Evolutionary conservation across 1,284 basidiomycete genomes (phyloP), one percentile per base, ranked within the genome.

Genomic region (Pterula multifida): DNA sequence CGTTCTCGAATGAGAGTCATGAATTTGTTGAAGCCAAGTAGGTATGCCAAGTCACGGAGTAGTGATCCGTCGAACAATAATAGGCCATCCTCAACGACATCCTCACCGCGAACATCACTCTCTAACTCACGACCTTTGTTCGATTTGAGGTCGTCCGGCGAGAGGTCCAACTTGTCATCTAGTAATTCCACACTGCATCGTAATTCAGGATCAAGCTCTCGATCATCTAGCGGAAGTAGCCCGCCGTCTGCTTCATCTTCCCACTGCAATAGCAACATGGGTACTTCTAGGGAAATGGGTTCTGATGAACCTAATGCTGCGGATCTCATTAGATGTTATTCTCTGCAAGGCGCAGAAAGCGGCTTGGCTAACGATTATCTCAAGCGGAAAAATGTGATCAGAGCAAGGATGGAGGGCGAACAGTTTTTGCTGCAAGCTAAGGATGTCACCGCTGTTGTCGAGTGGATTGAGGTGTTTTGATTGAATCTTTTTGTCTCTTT

Each of bases 331-430:
- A 70, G 68, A 26, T 62, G 66, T 49, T 98, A 97, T 65, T 83
- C 90, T 23, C 70, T 99, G 58, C 92, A 97, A 63, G 67, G 85
- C 53, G 91, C 92, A 15, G 94, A 98, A 69, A 88, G 85, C 53
- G 95, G 95, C 21, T 67, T 98, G 13, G 96, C 92, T 19, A 94
- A 90, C 49, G 95, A 98, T 66, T 98, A 98, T 66, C 55, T 83
- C 58, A 98, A 98, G 74, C 75, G 92, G 55, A 86, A 83, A 68
- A 90, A 98, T 65, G 93, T 98, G 35, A 92, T 98, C n/a, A 76
- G 95, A 23, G 80, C 98, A 26, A 71, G 96, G 51, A 73, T 91
- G 57, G 92, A 95, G 63, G 94, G 94, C 12, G 90, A 98, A 70
- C 95, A 98, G 69, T 98, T 98, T 66, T 70, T 98, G 61, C 63